Evolutionary conservation across 306 rosid species (phyloP), one percentile per base, ranked within the genome.

Genomic region (Lathyrus aphaca): DNA sequence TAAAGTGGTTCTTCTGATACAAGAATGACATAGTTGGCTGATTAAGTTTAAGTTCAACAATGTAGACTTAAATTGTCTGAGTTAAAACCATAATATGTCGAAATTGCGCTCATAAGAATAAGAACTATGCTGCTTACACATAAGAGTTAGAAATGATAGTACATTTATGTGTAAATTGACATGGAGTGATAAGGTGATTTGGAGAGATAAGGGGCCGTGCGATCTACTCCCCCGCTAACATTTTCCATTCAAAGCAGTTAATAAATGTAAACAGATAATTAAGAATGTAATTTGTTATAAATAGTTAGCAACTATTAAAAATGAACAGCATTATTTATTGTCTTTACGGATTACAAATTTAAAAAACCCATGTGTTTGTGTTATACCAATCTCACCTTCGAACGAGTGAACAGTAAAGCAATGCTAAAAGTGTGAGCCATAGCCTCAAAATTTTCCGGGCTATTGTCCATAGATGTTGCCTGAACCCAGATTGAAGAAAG

Each of bases 401-500:
- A 88, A 62, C 89, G 82, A 74, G 91, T 81, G 71, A 83, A 90
- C 73, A 90, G 82, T 74, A 93, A 72, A 61, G 88, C 96, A 67
- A 88, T 86, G 79, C 87, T 82, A 70, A 73, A 90, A 58, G 90
- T 82, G 75, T 90, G 88, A 63, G 96, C 97, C 97, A 93, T 93
- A 60, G 98, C 98, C 84, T 88, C 91, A 76, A 83, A 90, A 82
- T 84, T 90, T 70, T 82, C 85, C 63, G 90, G 94, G 54, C 72
- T 77, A 73, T 81, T 91, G 46, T 87, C 95, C 75, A 75, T 58
- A 73, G 87, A 88, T 71, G 89, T 87, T 77, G 99, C 99, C 86
- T 94, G 99, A 82, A 91, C 81, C 99, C 99, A 91, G 75, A 94
- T 87, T 46, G 89, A 94, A 68, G 97, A 94, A 80, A 94, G 97